Evolutionary conservation across 1,284 basidiomycete genomes (phyloP).

Genomic region (Somion occarium): DNA sequence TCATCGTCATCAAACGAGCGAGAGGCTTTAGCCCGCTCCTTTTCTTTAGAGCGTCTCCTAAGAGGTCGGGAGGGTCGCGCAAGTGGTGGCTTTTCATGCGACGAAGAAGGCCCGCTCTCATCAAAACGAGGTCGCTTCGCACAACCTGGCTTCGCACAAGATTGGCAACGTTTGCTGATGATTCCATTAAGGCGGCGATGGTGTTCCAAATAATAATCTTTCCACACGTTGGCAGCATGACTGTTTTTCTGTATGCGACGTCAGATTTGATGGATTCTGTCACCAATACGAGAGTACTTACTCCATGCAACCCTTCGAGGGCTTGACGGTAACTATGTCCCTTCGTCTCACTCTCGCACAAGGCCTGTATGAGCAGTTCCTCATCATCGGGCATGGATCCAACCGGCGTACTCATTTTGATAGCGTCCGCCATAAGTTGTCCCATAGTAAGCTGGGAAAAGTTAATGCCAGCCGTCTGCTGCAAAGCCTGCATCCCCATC

Average conservation of each 20-base stretch:
- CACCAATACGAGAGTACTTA: constrained; percentile 18
- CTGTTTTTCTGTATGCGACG: constrained; percentile 41
- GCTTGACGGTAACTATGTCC: constrained; percentile 38
- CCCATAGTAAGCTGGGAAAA: background rate
- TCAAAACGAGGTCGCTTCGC: background rate
- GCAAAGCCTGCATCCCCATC: no score
- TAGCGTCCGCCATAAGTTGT: constrained; percentile 41
- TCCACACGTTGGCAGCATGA: constrained; percentile 52
- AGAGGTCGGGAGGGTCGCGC: background rate
- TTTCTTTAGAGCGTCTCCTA: background rate
- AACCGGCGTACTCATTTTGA: constrained; percentile 50
- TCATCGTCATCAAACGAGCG: no score
- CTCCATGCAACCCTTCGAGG: constrained; percentile 38
- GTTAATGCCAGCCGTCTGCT: background rate
- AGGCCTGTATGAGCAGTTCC: constrained; percentile 43
- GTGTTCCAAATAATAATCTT: constrained; percentile 70
- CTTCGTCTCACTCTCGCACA: constrained; percentile 28
- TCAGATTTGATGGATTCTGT: constrained; percentile 9
- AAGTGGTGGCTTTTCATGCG: background rate
- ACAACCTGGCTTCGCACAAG: background rate
- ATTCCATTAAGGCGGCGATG: constrained; percentile 50
- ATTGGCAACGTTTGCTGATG: constrained; percentile 24
- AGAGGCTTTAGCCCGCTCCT: no score
- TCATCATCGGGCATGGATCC: constrained; percentile 47
- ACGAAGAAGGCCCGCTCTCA: background rate